A percentile compares a stretch with the other conserved stretches of the same genome.
phyloP scores from a whole-genome alignment of 2,329 filamentous ascomycete genomes.

The Achaetomium macrosporum region DNA sequence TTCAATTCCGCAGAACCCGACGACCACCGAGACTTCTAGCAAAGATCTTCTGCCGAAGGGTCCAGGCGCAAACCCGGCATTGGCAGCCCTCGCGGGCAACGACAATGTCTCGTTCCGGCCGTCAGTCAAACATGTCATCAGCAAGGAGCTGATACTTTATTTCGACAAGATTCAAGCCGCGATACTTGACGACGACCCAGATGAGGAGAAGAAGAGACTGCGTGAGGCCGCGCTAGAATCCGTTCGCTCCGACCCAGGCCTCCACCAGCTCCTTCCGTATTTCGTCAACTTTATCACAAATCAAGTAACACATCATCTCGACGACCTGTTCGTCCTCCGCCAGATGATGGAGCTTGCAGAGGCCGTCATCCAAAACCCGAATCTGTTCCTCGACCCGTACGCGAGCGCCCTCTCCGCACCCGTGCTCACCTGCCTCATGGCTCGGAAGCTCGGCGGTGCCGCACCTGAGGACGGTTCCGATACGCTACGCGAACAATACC shows the following conservation, averaged over 20 bases:
- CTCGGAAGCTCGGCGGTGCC: conserved; percentile 65
- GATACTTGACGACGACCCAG: conserved; percentile 79
- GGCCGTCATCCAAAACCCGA: conserved; percentile 76
- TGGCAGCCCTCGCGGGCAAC: conserved; percentile 76
- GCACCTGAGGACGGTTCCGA: conserved; percentile 42
- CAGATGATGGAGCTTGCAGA: conserved; percentile 90
- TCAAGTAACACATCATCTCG: conserved; percentile 89
- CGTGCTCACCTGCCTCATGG: conserved; percentile 85
- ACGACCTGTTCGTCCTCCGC: conserved; percentile 79
- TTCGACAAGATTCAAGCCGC: conserved; percentile 93
- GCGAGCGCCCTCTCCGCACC: conserved; percentile 66
- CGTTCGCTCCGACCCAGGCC: conserved; percentile 79
- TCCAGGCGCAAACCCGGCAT: conserved; percentile 75
- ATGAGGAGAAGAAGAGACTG: conserved; percentile 65
- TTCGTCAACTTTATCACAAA: conserved; percentile 94
- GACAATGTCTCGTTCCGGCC: conserved; percentile 83
- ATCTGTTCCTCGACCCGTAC: conserved; percentile 64
- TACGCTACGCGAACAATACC: conserved; percentile 60
- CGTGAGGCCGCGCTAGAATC: conserved; percentile 81
- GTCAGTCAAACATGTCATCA: conserved; percentile 90
- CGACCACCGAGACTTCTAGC: conserved; percentile 72
- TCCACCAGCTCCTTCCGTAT: conserved; percentile 94
- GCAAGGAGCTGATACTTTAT: conserved; percentile 92
- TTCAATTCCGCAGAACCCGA: conserved; percentile 93
- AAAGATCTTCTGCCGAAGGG: conserved; percentile 88